Evolutionary conservation across 176 grass and related monocot species (phyloP).

Genomic region (Bothriochloa decipiens): DNA sequence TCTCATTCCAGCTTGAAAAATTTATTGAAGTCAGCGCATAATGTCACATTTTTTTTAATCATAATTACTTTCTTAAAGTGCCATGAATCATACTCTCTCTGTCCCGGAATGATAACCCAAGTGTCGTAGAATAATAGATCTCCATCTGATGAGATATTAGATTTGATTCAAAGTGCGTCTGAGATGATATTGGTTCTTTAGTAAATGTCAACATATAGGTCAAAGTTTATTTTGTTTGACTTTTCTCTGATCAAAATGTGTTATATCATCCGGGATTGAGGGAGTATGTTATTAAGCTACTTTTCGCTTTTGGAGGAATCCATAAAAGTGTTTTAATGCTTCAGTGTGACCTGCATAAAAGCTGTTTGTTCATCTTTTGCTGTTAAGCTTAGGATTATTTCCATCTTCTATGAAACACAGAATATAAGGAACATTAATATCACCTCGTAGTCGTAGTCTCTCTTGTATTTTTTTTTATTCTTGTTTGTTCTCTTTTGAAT

Average conservation of each 20-base stretch:
- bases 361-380: background rate
- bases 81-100: background rate
- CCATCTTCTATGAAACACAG: background rate
- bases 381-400: background rate
- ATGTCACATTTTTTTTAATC: background rate
- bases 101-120: background rate
- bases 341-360: slow-evolving; percentile 3
- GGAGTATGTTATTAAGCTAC: background rate
- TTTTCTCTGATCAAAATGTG: background rate
- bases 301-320: background rate
- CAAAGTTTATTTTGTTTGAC: background rate
- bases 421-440: background rate
- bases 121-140: no score
- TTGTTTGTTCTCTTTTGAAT: background rate
- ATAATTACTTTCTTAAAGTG: background rate
- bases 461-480: background rate
- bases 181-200: background rate
- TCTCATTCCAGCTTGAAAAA: slow-evolving; percentile 11
- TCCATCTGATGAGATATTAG: no score
- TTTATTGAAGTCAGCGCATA: slow-evolving; percentile 17
- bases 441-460: background rate
- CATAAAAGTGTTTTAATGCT: background rate
- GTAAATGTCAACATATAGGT: background rate
- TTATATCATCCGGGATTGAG: background rate
- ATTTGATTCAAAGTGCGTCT: background rate